Conservation (phyloP, 2,329 filamentous ascomycete species). For the Dactylellina sp. region DNA sequence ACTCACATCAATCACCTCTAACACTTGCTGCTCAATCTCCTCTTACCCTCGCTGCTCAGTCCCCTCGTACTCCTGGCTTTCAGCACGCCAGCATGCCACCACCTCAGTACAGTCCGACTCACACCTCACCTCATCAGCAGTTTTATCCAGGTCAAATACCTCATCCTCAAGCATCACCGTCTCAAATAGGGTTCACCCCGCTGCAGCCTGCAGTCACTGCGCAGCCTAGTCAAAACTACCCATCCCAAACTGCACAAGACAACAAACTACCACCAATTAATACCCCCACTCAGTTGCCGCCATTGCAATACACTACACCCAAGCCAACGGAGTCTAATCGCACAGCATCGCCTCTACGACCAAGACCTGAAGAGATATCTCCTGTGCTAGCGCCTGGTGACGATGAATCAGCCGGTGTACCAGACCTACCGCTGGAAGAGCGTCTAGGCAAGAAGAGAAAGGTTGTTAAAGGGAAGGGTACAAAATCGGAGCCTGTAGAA, state of each 20-base stretch:
- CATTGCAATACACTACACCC: constrained; percentile 35
- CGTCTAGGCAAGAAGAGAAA: constrained; percentile 26
- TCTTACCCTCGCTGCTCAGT: too few species aligned
- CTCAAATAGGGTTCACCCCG: constrained; percentile 27
- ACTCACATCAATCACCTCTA: constrained; percentile 27
- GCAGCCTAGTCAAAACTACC: constrained; percentile 13
- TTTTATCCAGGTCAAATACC: constrained; percentile 32
- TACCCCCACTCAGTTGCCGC: constrained; percentile 46
- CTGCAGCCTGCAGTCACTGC: constrained; percentile 43
- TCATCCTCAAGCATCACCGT: constrained; percentile 27
- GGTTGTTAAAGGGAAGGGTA: constrained; percentile 2
- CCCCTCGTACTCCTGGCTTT: constrained; percentile 43
- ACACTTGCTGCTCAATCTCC: constrained; percentile 32
- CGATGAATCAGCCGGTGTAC: constrained; percentile 22
- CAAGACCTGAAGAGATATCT: constrained; percentile 50
- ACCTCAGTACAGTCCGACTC: constrained; percentile 53
- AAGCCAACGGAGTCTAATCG: constrained; percentile 30
- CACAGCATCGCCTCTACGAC: constrained; percentile 30
- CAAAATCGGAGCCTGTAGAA: constrained; percentile 24
- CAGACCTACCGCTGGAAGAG: constrained; percentile 39
- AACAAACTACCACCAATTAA: constrained; percentile 49
- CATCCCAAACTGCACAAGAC: constrained; percentile 9
- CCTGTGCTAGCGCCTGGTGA: constrained; percentile 43
- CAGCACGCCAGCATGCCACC: constrained; percentile 48
- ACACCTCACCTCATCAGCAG: constrained; percentile 18